Evolutionary conservation across 768 basidiomycete species (phyloP), one percentile per base, ranked within the genome.

Genomic region (Mrakia frigida): DNA sequence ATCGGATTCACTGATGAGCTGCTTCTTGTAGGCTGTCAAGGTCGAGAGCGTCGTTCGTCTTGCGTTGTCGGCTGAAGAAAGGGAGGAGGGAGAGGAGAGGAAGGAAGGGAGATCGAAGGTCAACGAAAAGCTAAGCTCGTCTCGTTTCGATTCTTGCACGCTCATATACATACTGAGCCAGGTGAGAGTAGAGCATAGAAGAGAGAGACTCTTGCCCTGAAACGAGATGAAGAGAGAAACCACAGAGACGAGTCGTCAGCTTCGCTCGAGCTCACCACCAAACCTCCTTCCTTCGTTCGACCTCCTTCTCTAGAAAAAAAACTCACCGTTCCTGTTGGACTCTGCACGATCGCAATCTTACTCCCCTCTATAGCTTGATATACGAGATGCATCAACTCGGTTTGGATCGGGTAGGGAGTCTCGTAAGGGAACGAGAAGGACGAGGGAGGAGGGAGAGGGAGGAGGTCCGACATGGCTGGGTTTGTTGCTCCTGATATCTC

Each of bases 281-380:
- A 70, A 50, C 4, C 37, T 7, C 74, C 79, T 68, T 75, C 37
- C 28, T 25, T 68, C 18, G 6, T 39, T 74, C 21, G 37, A 60
- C 39, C 13, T 52, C 3, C 41, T 7, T 74, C 78, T 25, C 4
- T 16, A 31, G 52, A 2, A 31, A 74, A 53, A 16, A 50, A 60
- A 80, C 88, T 82, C 76, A 92, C 93, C 35, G 93, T 94, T 80
- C 93, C 93, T 0, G 93, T 94, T 0, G 93, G 93, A 79, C 91
- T 92, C 83, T 94, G 93, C 41, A 95, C 87, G 69, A 98, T 90
- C 1, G 93, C 88, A 25, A 97, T 88, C 79, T 89, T 89, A 63
- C 85, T 85, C 0, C 84, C 79, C 82, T 95, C 93, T 63, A 97
- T 91, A 0, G 90, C 86, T 9, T 86, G 80, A 82, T 94, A 98